Conservation (phyloP, 768 basidiomycete species). For the Tylopilus sp. region DNA sequence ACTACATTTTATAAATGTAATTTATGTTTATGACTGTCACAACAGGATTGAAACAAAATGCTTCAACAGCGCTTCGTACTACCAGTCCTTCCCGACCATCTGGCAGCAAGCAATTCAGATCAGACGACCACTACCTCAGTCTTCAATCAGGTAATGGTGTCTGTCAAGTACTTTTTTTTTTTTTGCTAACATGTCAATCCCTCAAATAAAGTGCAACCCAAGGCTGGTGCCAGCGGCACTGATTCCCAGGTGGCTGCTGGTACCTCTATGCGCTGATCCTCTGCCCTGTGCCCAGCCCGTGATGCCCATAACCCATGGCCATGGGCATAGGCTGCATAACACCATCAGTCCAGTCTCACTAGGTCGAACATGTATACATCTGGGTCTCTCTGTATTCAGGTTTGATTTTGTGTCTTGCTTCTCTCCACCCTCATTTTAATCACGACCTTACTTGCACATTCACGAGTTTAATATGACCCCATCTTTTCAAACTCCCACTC, state of each 20-base stretch:
- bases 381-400: not conserved
- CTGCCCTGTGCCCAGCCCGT: not conserved
- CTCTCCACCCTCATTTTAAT: not conserved
- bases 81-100: not conserved
- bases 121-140: not conserved
- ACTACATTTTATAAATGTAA: not conserved
- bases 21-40: not conserved
- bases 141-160: not conserved
- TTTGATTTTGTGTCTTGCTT: not conserved
- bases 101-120: not conserved
- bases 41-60: not conserved
- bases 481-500: not conserved
- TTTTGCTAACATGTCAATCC: not conserved
- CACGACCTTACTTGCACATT: not conserved
- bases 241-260: not conserved
- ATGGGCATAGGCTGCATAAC: not conserved
- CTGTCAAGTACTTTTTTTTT: not conserved
- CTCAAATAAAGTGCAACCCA: not conserved
- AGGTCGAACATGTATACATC: not conserved
- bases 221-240: not conserved
- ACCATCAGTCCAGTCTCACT: not conserved
- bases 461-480: not conserved
- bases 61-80: not conserved
- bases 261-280: not conserved
- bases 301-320: not conserved